Evolutionary conservation across 1,284 basidiomycete genomes (phyloP).

Genomic region (Ceratobasidium sp.): DNA sequence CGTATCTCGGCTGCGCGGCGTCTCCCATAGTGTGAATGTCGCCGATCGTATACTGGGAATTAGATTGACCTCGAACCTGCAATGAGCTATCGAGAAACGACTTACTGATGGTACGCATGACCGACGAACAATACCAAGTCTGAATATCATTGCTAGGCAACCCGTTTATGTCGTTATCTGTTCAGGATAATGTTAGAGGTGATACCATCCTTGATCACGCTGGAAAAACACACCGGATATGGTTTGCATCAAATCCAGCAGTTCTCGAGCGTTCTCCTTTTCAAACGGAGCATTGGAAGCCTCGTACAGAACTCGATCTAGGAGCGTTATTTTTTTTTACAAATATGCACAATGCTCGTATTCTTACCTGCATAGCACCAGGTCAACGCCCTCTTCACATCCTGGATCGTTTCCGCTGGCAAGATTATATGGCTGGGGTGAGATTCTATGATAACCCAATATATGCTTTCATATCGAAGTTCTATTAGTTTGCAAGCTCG

Average conservation of each 20-base stretch:
- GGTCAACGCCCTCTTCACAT: conserved; percentile 37
- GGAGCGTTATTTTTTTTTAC: background rate
- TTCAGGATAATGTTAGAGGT: background rate
- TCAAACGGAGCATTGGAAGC: conserved; percentile 10
- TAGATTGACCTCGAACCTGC: background rate
- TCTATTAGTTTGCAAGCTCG: background rate
- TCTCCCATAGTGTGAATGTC: conserved; percentile 2
- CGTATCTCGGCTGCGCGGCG: background rate
- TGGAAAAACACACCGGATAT: background rate
- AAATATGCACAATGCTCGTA: background rate
- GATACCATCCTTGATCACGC: background rate
- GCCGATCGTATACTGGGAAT: background rate
- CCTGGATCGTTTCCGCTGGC: background rate
- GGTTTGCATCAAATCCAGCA: conserved; percentile 11
- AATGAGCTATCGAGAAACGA: background rate
- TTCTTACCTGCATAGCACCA: conserved; percentile 46
- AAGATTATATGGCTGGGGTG: conserved; percentile 43
- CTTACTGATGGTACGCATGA: background rate
- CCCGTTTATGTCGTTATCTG: background rate
- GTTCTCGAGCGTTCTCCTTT: conserved; percentile 11
- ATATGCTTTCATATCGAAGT: conserved; percentile 7
- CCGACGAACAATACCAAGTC: conserved; percentile 15
- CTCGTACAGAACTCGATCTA: conserved; percentile 14
- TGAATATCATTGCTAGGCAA: background rate
- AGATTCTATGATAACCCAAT: conserved; percentile 44